Evolutionary conservation across 2,329 filamentous ascomycete genomes (phyloP), one percentile per base, ranked within the genome.

Genomic region (Daldinia sp.): DNA sequence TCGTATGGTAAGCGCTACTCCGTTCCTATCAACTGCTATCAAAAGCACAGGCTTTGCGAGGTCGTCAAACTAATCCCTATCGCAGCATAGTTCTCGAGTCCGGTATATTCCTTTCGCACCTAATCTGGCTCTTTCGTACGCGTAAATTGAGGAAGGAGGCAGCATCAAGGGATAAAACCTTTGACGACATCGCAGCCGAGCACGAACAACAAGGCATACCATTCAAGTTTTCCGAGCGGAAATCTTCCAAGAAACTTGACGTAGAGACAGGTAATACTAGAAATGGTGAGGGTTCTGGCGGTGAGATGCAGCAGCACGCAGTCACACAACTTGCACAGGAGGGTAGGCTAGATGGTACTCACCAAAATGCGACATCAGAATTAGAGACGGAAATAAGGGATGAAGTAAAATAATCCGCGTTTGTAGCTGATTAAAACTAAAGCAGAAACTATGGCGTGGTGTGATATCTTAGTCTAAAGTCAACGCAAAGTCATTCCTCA

Each of bases 21-120:
- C 13, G 4, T 17, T 11, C 19, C 25, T 17, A 49, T 2, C 43
- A 15, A 32, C 25, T 8, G 5, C n/a, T 13, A 10, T n/a, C 10
- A 4, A 27, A 8, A 9, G 13, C 7, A n/a, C 7, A 21, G 2
- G 11, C n/a, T 19, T 5, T 21, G 4, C 1, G 2, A 8, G n/a
- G 2, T 2, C 19, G 3, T 34, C 6, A 41, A 10, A 5, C 63
- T 70, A 32, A 70, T 35, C 10, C 9, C 9, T 4, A 2, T 5
- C 8, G 19, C 59, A 87, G 85, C 62, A 79, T 86, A 58, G 41
- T 82, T 2, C 79, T 90, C 10, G 87, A 90, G 71, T 74, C 81
- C 5, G 87, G 86, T 9, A 88, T 90, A 57, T 87, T 88, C 69
- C 48, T 75, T 21, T 87, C 83, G 10, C 87, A 90, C 67, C 73